Evolutionary conservation across 352 stramenopile species (phyloP), one percentile per base, ranked within the genome.

Genomic region (Globisporangium cylindrosporum): DNA sequence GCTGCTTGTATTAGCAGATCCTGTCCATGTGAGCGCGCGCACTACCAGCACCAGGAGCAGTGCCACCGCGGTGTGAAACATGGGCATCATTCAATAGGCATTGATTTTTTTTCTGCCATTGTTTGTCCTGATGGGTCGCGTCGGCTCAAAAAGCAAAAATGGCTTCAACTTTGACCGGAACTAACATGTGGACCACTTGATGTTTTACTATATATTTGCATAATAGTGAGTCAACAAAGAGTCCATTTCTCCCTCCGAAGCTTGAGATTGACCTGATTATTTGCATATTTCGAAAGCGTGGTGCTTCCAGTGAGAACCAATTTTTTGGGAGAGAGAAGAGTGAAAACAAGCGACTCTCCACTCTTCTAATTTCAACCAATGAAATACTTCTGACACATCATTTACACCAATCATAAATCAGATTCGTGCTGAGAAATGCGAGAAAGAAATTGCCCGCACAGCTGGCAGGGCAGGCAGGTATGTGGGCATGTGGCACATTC

Each of bases 371-470:
- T 51, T 22, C 6, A 51, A 22, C 43, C 43, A 51, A 51, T 51
- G 15, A 4, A 51, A 22, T 12, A 8, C 1, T 3, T 12, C 10
- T 51, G 18, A 24, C 43, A 51, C 43, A 49, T 49, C 18, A 60
- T 60, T 60, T 46, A 6, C 1, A 18, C 29, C 54, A 60, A 60
- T 60, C 54, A n/a, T 3, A 20, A 27, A 34, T 14, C 10, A 60
- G 25, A 15, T 60, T 22, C 54, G 54, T n/a, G 54, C 54, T 60
- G 54, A 60, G 54, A 60, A 60, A 60, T 60, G 43, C 43, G 43
- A 51, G 18, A 51, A 51, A 12, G 1, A 51, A 22, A 51, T 10
- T 22, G 43, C 43, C 43, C 18, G 43, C 43, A 51, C 43, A 51
- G 43, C 43, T 51, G 43, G 43, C 43, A 51, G 18, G 18, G 43